Evolutionary conservation across 805 yeast species (phyloP).

Genomic region (Jamesozyma gamospora): DNA sequence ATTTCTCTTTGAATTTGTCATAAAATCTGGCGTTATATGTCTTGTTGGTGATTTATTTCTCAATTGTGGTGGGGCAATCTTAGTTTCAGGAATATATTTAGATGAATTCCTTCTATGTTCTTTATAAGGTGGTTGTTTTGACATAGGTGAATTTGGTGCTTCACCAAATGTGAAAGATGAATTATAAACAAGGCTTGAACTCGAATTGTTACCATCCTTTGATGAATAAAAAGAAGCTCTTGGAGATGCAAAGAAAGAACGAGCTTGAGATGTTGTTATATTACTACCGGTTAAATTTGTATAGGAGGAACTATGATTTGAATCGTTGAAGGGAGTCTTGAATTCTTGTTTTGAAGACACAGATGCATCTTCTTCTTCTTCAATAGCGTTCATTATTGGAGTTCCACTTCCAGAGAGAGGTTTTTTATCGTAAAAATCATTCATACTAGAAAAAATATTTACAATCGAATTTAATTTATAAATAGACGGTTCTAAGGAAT

Average conservation of each 20-base stretch:
- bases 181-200: conserved; percentile 27
- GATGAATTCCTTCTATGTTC: conserved; percentile 20
- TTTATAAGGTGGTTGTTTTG: conserved; percentile 2
- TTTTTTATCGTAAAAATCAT: conserved; percentile 1
- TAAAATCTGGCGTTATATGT: conserved; percentile 5
- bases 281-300: conserved; percentile 1
- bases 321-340: conserved; percentile 8
- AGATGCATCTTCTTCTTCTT: conserved; percentile 24
- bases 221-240: conserved; percentile 17
- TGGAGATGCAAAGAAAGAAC: conserved; percentile 13
- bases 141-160: neutral
- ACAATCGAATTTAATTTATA: too few relatives aligned
- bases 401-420: conserved; percentile 7
- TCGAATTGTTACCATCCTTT: conserved; percentile 26
- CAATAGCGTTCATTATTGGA: conserved; percentile 22
- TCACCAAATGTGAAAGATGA: conserved; percentile 28
- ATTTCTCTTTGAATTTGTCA: conserved; percentile 9
- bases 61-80: conserved; percentile 24
- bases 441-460: conserved; percentile 1
- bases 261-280: conserved; percentile 1
- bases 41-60: conserved; percentile 19
- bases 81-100: conserved; percentile 26
- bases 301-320: neutral
- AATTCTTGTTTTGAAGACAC: conserved; percentile 7
- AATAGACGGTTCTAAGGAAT: too few relatives aligned